Evolutionary conservation across 2,329 filamentous ascomycete genomes (phyloP).

Genomic region (Cytospora piceicola): DNA sequence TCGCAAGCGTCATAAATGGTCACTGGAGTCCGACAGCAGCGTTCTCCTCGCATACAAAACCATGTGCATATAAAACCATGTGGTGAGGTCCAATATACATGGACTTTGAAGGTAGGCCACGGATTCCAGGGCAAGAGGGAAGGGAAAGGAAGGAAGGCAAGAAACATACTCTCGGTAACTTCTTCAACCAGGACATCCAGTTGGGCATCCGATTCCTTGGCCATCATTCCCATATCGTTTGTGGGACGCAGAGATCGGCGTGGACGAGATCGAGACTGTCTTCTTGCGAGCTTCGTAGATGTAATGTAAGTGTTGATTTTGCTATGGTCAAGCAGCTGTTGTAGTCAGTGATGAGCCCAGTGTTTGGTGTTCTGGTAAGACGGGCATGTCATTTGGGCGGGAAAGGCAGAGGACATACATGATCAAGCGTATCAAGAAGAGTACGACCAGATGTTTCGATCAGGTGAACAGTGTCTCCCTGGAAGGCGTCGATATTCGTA

Average conservation of each 20-base stretch:
- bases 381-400: neutral
- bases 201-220: slow-evolving; percentile 38
- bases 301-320: slow-evolving; percentile 49
- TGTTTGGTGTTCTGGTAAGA: neutral
- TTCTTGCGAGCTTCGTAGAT: slow-evolving; percentile 14
- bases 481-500: slow-evolving; percentile 45
- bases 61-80: no score
- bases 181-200: slow-evolving; percentile 41
- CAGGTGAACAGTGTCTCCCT: slow-evolving; percentile 49
- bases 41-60: neutral
- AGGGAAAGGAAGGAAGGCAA: neutral
- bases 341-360: neutral
- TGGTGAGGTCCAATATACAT: neutral
- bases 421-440: slow-evolving; percentile 54
- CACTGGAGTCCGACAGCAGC: neutral
- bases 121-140: neutral
- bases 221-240: slow-evolving; percentile 36
- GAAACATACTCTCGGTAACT: slow-evolving; percentile 38
- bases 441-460: slow-evolving; percentile 55
- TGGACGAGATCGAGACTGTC: neutral
- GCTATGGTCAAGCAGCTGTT: slow-evolving; percentile 49
- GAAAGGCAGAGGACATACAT: slow-evolving; percentile 32
- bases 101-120: neutral
- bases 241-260: slow-evolving; percentile 17
- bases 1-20: neutral